Base-by-base conservation (phyloP, 139 green algal species). In the Micractinium sp. region DNA sequence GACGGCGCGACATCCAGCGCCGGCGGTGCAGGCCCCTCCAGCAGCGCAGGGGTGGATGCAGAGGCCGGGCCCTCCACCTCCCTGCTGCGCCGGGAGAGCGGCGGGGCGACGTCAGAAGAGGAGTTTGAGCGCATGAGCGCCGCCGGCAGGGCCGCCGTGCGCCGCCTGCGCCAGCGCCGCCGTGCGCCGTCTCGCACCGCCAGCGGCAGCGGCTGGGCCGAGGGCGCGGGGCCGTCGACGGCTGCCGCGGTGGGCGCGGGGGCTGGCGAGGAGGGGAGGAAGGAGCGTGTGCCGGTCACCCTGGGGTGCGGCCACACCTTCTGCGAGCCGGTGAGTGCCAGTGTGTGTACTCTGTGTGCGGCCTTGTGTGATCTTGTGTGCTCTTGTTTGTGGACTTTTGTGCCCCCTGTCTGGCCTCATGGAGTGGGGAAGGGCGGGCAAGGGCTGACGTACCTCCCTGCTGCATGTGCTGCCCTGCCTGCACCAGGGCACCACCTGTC, bases 241-340 rank as follows among this genome's bases (percentile, higher is more conserved):
- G 71, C 61, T 0, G 75, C 67, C 0, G 87, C 88, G 56, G 60
- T 56, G n/a, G 87, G 71, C 85, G 31, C 38, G 9, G 85, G 13
- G 9, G 76, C 31, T 41, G 71, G 27, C 56, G 39, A 31, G 2
- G 75, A 82, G 3, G 38, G 80, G 61, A 20, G 80, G 7, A 39
- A 56, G n/a, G 39, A 66, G 53, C 66, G 74, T 56, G 36, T 56
- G 20, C 81, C 88, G 0, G 66, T 95, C 25, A 92, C 90, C 29
- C 84, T 95, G 33, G 88, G 47, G 33, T 96, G 93, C 82, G 92
- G 93, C 9, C 93, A 96, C 82, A 90, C 89, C n/a, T 94, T 96
- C 73, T 95, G 93, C 83, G 92, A 93, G 82, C 85, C 88, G 95
- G 77, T 82, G 77, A 23, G 77, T 82, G 1, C 1, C 13, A 27